Conservation (phyloP, 163 green algal species). For the Scenedesmus sp. region DNA sequence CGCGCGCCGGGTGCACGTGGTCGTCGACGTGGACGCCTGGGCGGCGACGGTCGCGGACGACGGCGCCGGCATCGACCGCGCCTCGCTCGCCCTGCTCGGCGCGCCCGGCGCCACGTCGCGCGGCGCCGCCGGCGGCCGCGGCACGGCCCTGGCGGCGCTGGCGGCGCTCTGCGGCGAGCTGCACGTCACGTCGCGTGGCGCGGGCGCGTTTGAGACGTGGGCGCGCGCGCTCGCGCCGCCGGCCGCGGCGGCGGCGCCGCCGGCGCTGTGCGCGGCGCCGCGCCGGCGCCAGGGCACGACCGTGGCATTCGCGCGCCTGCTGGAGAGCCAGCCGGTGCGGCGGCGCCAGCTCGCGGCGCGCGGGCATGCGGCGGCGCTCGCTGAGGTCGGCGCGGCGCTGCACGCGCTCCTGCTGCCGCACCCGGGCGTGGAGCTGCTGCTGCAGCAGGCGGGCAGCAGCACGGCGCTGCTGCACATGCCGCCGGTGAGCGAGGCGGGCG, state of each 20-base stretch:
- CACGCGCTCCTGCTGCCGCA: constrained; percentile 30
- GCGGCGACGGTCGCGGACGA: constrained; percentile 10
- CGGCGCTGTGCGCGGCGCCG: constrained; percentile 1
- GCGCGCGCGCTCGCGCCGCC: neutral
- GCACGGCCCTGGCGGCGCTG: constrained; percentile 2
- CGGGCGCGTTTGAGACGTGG: constrained; percentile 36
- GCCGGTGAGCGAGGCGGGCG: constrained; percentile 3
- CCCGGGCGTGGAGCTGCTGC: constrained; percentile 17
- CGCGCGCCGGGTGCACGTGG: neutral
- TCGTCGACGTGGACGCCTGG: neutral
- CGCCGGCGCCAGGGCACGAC: constrained; percentile 33
- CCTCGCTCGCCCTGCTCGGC: constrained; percentile 12
- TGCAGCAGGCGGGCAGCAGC: constrained; percentile 26
- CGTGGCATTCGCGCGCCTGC: constrained; percentile 11
- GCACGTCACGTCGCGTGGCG: constrained; percentile 7
- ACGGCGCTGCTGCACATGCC: constrained; percentile 14
- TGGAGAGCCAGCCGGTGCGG: constrained; percentile 28
- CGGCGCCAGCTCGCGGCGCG: constrained; percentile 1
- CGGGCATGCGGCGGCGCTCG: constrained; percentile 9
- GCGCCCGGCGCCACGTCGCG: neutral
- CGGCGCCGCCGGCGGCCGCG: neutral
- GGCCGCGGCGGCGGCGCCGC: neutral
- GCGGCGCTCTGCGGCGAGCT: neutral
- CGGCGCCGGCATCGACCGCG: constrained; percentile 13
- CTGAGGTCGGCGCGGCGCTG: constrained; percentile 13